A percentile compares a stretch with the other conserved stretches of the same genome.
Conservation (phyloP, 192 early-diverging fungal genomes). For the Linnemannia schmuckeri region DNA sequence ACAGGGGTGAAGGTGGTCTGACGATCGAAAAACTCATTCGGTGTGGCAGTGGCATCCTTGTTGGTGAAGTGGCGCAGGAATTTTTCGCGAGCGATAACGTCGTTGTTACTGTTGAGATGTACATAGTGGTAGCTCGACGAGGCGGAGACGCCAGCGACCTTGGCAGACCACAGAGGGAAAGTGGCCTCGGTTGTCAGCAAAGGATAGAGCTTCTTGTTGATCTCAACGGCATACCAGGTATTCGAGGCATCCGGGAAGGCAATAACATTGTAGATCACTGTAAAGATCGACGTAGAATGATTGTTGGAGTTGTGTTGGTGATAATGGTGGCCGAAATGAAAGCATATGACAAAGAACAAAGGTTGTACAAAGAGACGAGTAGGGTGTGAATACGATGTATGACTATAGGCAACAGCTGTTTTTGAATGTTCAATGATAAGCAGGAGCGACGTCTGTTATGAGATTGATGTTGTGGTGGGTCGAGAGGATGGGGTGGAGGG, state of each 20-base stretch:
- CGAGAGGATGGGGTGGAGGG: no score
- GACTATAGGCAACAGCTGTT: background rate
- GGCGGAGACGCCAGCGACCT: background rate
- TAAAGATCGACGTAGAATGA: background rate
- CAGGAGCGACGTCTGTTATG: background rate
- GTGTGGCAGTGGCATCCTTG: background rate
- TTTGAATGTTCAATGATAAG: background rate
- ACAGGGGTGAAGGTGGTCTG: conserved; percentile 10
- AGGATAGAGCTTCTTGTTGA: conserved; percentile 20
- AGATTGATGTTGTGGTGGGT: no score
- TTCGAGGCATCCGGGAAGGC: conserved; percentile 15
- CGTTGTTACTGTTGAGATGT: conserved; percentile 4
- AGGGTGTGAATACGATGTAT: background rate
- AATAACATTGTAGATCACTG: conserved; percentile 21
- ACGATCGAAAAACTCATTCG: conserved; percentile 25
- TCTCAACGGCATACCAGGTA: conserved; percentile 18
- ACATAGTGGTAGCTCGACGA: conserved; percentile 16
- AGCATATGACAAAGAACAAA: background rate
- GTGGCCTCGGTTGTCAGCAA: conserved; percentile 1
- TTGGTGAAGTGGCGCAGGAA: background rate
- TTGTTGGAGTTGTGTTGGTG: background rate
- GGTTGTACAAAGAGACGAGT: background rate
- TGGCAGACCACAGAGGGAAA: conserved; percentile 18
- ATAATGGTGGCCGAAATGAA: background rate
- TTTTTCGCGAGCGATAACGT: conserved; percentile 1